These are phyloP conservation scores for Phytopythium montanum DNA, from an alignment of 352 stramenopile species.

Conservation along the genomic window DNA sequence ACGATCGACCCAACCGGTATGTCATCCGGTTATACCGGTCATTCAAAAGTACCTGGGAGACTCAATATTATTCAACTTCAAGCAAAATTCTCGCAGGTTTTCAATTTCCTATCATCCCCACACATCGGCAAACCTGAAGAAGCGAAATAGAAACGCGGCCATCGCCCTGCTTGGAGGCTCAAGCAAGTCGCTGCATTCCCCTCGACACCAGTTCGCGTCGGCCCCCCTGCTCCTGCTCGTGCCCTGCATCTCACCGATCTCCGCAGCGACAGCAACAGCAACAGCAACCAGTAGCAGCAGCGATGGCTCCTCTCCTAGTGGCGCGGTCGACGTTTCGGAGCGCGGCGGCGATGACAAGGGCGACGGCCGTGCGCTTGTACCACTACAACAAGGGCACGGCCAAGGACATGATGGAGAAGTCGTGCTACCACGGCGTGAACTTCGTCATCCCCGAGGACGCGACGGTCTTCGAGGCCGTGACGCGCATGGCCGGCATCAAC, in stretches of 20 bases:
- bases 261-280: background rate
- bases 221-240: background rate
- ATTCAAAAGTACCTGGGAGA: background rate
- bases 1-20: background rate
- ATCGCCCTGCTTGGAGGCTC: background rate
- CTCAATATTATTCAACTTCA: background rate
- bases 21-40: too few relatives aligned
- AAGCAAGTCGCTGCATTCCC: background rate
- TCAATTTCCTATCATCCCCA: background rate
- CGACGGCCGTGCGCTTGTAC: constrained; percentile 18
- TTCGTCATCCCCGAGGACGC: constrained; percentile 93
- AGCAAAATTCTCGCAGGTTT: background rate
- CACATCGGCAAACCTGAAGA: background rate
- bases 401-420: constrained; percentile 90
- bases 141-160: background rate
- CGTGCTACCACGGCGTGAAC: constrained; percentile 93
- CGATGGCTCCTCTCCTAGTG: constrained; percentile 2
- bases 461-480: constrained; percentile 93
- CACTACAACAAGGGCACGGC: constrained; percentile 84
- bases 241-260: background rate
- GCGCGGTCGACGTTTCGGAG: background rate
- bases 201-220: background rate
- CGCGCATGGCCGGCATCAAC: constrained; percentile 94
- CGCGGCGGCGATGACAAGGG: background rate
- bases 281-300: background rate